Evolutionary conservation across 148 eudicot species (phyloP), one percentile per base, ranked within the genome.

Genomic region (Camellia sinensis): DNA sequence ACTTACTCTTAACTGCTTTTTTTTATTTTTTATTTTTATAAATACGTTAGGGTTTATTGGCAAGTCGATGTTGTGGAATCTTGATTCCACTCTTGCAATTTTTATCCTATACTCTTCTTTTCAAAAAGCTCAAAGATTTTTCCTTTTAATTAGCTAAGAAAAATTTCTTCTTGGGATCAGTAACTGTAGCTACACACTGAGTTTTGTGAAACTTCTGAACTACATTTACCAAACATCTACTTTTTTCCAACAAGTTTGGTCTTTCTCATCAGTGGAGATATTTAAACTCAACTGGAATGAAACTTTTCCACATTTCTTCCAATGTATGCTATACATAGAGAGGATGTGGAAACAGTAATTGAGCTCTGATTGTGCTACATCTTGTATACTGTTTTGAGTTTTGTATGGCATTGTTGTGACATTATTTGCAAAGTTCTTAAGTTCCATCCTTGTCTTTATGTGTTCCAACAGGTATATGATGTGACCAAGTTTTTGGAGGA

Each of bases 401-500:
- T 56, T 54, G 52, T 4, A 37, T 78, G n/a, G 2, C 29, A 67
- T 2, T 3, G 11, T 18, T 41, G 22, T 8, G 8, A 40, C 43
- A n/a, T 56, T 67, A 13, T 57, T 43, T 69, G 62, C 61, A 11
- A 18, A 45, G 44, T 69, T 50, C 37, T 22, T 14, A 71, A 73
- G n/a, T 77, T 74, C 0, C 22, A 57, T 48, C 19, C 48, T 18
- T 5, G 14, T 66, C 62, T 69, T 60, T 21, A 29, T 81, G 45
- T 63, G 19, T 22, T 81, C 69, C 15, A 53, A 74, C 87, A 94
- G 98, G 98, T 94, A 46, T 94, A 91, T 82, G 71, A 94, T 76
- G 98, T 94, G 85, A 91, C 98, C 0, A 91, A 89, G 79, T 94
- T 94, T 80, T 89, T 94, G 89, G 97, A 92, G 68, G 97, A 92